Percentiles rank a stretch among this genome's conserved stretches.
These are phyloP conservation scores for Effrenium voratum DNA, from an alignment of 73 alveolate genomes.

Conservation along the genomic window DNA sequence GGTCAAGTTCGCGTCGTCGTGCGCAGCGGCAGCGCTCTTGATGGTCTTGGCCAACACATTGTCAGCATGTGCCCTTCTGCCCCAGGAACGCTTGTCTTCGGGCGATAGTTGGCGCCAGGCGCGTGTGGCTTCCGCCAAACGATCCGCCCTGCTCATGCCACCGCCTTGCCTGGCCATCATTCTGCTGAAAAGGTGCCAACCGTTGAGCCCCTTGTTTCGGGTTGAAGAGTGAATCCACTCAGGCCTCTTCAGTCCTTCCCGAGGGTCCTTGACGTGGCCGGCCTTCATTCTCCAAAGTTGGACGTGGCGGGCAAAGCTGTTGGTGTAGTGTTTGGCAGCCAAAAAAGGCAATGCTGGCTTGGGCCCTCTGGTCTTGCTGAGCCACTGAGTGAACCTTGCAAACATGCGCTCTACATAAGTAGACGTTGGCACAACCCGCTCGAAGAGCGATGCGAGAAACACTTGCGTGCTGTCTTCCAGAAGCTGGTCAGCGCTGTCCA, in stretches of 20 bases:
- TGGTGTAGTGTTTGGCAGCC: not conserved
- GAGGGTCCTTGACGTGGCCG: too few species aligned
- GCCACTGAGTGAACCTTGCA: slow-evolving; percentile 37
- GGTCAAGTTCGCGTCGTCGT: too few species aligned
- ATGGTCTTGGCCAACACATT: too few species aligned
- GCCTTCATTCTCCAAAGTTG: not conserved
- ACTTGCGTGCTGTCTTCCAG: not conserved
- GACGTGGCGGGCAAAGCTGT: not conserved
- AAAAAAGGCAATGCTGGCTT: not conserved
- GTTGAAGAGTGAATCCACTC: not conserved
- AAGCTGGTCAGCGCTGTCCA: too few species aligned
- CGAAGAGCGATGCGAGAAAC: slow-evolving; percentile 3
- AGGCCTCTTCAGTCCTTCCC: not conserved
- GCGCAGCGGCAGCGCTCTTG: too few species aligned
- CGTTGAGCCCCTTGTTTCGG: slow-evolving; percentile 5
- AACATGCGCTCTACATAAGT: slow-evolving; percentile 37
- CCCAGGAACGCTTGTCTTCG: too few species aligned
- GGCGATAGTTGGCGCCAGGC: too few species aligned
- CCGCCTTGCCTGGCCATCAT: too few species aligned
- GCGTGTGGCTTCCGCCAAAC: too few species aligned
- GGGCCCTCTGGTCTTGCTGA: too few species aligned
- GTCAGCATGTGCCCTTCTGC: too few species aligned
- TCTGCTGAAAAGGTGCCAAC: slow-evolving; percentile 6
- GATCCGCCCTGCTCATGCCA: too few species aligned
- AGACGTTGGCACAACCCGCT: slow-evolving; percentile 28